Evolutionary conservation across 352 stramenopile species (phyloP).

Genomic region (Phytopythium mirpurense): DNA sequence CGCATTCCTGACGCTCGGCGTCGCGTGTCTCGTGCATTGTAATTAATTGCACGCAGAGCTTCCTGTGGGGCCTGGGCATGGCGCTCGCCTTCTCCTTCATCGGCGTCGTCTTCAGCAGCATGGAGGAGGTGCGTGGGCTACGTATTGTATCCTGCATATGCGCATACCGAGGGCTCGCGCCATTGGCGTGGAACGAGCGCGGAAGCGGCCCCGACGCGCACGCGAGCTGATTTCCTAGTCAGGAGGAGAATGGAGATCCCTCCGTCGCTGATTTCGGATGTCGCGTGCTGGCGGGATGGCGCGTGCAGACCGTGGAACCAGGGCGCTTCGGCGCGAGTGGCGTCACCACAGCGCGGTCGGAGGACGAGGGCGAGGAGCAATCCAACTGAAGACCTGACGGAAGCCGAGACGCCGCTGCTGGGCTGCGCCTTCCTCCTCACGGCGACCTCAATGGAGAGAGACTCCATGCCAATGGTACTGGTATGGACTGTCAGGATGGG

Average conservation of each 20-base stretch:
- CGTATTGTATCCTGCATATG: too few relatives aligned
- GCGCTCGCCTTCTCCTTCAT: conserved; percentile 66
- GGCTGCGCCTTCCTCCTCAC: too few relatives aligned
- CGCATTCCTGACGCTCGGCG: too few relatives aligned
- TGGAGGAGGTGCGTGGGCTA: conserved; percentile 49
- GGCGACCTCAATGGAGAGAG: too few relatives aligned
- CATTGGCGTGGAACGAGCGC: neutral
- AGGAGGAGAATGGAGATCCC: neutral
- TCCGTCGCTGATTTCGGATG: too few relatives aligned
- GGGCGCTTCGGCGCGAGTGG: conserved; percentile 18
- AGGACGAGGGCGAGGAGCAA: neutral
- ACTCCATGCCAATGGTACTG: too few relatives aligned
- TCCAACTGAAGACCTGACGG: too few relatives aligned
- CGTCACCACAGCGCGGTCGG: conserved; percentile 10
- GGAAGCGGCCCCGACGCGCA: neutral
- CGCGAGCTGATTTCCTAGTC: neutral
- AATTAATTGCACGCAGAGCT: conserved; percentile 69
- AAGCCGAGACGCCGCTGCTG: too few relatives aligned
- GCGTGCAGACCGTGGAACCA: conserved; percentile 13
- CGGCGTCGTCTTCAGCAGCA: conserved; percentile 56
- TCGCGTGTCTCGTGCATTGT: too few relatives aligned
- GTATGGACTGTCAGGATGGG: too few relatives aligned
- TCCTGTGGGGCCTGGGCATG: conserved; percentile 78
- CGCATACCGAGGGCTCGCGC: neutral
- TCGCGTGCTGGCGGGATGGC: neutral